These are phyloP conservation scores for Globisporangium megalacanthum DNA, from an alignment of 352 stramenopile species.

Conservation along the genomic window DNA sequence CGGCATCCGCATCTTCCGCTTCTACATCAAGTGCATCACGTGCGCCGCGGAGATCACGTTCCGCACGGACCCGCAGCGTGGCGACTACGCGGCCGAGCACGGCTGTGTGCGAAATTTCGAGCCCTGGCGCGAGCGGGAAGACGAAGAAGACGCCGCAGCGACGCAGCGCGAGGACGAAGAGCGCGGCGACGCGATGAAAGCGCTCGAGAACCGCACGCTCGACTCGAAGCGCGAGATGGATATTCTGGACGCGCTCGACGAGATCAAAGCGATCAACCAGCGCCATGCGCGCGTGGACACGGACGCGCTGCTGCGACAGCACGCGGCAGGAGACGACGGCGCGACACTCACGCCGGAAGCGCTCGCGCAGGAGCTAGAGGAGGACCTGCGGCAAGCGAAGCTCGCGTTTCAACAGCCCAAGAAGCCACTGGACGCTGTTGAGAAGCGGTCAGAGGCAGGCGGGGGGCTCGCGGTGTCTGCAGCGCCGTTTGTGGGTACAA, in stretches of 20 bases:
- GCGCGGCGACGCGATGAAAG: constrained; percentile 96
- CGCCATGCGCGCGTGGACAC: constrained; percentile 90
- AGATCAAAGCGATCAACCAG: constrained; percentile 98
- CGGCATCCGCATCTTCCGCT: constrained; percentile 95
- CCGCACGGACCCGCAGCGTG: constrained; percentile 98
- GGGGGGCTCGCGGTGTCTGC: no score
- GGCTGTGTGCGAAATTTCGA: constrained; percentile 98
- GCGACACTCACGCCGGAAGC: constrained; percentile 28
- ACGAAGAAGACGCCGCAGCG: constrained; percentile 61
- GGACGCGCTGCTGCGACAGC: constrained; percentile 64
- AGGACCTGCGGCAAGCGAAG: constrained; percentile 43
- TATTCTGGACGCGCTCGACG: constrained; percentile 97
- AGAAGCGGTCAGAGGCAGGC: constrained; percentile 25
- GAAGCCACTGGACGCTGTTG: no score
- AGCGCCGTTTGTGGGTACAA: no score
- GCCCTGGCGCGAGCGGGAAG: constrained; percentile 90
- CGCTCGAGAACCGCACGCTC: constrained; percentile 97
- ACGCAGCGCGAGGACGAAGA: constrained; percentile 89
- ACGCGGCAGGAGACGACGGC: constrained; percentile 15
- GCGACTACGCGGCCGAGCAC: constrained; percentile 96
- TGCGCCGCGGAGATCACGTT: constrained; percentile 96
- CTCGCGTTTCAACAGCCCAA: constrained; percentile 42
- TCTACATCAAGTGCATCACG: constrained; percentile 97
- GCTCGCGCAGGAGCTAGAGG: constrained; percentile 37
- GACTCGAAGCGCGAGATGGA: constrained; percentile 99